phyloP scores from a whole-genome alignment of 768 basidiomycete species.

The Pholiota conissans region DNA sequence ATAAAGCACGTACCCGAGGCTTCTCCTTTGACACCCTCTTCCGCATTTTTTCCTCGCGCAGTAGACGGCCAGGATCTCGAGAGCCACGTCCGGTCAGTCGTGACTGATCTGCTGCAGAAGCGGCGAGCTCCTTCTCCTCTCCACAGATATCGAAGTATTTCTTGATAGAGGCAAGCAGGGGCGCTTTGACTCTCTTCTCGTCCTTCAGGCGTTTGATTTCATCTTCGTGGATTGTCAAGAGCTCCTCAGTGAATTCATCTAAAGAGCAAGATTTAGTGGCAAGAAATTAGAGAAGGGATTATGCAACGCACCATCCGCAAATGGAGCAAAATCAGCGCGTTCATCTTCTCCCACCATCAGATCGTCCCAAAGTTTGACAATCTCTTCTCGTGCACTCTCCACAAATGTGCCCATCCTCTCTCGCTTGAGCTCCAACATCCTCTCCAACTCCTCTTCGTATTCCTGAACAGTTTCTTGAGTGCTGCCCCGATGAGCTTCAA shows the following conservation, averaged over 20 bases:
- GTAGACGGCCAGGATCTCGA: conserved; percentile 80
- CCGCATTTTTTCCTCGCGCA: conserved; percentile 96
- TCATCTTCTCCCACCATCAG: conserved; percentile 86
- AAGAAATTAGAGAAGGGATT: not conserved
- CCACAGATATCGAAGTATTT: conserved; percentile 91
- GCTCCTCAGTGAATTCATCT: conserved; percentile 90
- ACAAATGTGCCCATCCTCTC: conserved; percentile 89
- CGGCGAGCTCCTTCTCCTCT: conserved; percentile 86
- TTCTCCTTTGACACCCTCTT: conserved; percentile 93
- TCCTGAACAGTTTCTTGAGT: conserved; percentile 74
- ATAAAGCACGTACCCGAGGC: conserved; percentile 65
- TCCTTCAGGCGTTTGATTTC: conserved; percentile 82
- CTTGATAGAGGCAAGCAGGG: conserved; percentile 71
- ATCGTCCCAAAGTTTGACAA: conserved; percentile 80
- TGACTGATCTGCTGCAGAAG: conserved; percentile 77
- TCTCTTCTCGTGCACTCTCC: conserved; percentile 76
- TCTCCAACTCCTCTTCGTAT: conserved; percentile 87
- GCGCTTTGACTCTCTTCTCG: conserved; percentile 77
- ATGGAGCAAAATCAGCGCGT: conserved; percentile 76
- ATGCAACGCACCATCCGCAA: conserved; percentile 67
- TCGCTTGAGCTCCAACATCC: conserved; percentile 87
- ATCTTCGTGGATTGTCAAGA: conserved; percentile 80
- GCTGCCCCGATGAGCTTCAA: conserved; percentile 82
- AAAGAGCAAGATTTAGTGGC: conserved; percentile 7
- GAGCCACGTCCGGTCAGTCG: conserved; percentile 79